A percentile compares a stretch with the other conserved stretches of the same genome.
Conservation (phyloP, 352 stramenopile genomes). For the Phytophthora foliorum region DNA sequence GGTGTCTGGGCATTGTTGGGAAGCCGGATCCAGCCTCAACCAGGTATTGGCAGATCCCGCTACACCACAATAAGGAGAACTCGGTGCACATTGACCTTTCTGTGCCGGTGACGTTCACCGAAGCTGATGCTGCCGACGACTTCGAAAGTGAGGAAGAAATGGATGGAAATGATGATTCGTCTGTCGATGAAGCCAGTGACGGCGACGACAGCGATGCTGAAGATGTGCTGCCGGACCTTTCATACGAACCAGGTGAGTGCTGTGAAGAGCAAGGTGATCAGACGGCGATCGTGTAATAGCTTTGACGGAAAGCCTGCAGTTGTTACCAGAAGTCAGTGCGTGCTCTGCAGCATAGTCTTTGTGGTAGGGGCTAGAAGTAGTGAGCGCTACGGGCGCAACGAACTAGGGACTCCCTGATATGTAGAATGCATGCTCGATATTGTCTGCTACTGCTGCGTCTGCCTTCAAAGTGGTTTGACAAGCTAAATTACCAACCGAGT, state of each 20-base stretch:
- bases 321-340: no score
- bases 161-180: neutral
- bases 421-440: no score
- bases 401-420: slow-evolving; percentile 10
- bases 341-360: neutral
- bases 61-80: no score
- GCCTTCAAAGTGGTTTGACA: no score
- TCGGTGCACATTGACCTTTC: neutral
- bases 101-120: neutral
- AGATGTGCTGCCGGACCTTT: neutral
- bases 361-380: slow-evolving; percentile 16
- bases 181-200: no score
- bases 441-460: no score
- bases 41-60: no score
- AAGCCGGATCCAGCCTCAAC: no score
- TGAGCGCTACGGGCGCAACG: slow-evolving; percentile 2
- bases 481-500: no score
- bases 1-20: no score
- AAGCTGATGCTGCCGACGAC: neutral
- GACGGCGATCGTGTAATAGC: no score
- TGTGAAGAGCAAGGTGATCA: neutral
- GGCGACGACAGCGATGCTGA: neutral
- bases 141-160: slow-evolving; percentile 8
- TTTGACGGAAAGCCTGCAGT: no score
- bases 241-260: neutral